These are phyloP conservation scores for Eimeria sp. DNA, from an alignment of 169 alveolate genomes.

Conservation along the genomic window DNA sequence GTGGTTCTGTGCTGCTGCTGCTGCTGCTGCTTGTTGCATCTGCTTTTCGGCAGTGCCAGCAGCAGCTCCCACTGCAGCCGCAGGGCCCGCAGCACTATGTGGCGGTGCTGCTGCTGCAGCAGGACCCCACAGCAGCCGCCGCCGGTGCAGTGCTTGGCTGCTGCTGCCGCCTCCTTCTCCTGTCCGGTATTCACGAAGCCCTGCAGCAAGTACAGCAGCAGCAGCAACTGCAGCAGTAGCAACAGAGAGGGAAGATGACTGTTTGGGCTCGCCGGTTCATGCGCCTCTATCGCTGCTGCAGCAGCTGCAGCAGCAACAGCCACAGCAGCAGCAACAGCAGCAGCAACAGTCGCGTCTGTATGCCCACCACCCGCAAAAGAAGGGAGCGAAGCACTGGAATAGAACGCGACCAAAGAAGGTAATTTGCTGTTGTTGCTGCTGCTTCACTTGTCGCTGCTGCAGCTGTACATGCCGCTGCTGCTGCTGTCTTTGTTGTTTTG, in stretches of 20 bases:
- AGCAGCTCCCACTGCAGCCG: background rate
- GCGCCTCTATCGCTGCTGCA: background rate
- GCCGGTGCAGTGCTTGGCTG: background rate
- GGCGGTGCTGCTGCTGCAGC: conserved; percentile 1
- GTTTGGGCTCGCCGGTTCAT: background rate
- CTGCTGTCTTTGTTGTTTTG: background rate
- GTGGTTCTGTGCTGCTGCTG: background rate
- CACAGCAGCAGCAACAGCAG: conserved; percentile 68
- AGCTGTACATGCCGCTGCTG: conserved; percentile 6
- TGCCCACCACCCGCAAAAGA: conserved; percentile 55
- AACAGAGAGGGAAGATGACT: background rate
- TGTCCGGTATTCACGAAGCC: background rate
- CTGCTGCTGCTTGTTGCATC: background rate
- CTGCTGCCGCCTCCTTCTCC: conserved; percentile 9
- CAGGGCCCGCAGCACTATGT: background rate
- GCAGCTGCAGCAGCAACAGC: conserved; percentile 54
- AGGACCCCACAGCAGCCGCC: background rate
- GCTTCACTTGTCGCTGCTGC: conserved; percentile 10
- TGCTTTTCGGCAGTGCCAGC: background rate
- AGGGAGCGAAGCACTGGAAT: conserved; percentile 75
- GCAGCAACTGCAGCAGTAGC: conserved; percentile 31
- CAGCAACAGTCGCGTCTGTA: conserved; percentile 28
- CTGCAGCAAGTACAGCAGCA: conserved; percentile 27
- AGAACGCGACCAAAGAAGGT: conserved; percentile 64
- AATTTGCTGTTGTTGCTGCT: conserved; percentile 6